Evolutionary conservation across 1,284 basidiomycete genomes (phyloP).

Genomic region (Cutaneotrichosporon daszewskae): DNA sequence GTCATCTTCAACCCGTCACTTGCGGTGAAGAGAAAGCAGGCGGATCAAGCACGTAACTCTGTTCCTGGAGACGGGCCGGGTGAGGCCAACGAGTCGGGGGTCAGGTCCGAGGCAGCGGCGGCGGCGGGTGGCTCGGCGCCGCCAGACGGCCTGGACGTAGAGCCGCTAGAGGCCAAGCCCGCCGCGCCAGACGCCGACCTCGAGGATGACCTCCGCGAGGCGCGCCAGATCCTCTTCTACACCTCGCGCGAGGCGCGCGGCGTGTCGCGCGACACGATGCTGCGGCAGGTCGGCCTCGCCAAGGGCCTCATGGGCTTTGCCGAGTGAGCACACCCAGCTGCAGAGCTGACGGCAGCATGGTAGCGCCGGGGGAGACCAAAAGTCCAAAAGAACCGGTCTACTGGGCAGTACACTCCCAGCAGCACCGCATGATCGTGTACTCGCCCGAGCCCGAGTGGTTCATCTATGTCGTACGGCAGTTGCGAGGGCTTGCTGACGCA

Average conservation of each 20-base stretch:
- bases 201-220: slow-evolving; percentile 40
- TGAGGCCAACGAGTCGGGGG: not conserved
- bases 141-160: too few relatives aligned
- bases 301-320: slow-evolving; percentile 43
- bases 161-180: too few relatives aligned
- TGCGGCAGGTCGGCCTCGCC: slow-evolving; percentile 40
- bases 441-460: slow-evolving; percentile 33
- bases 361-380: slow-evolving; percentile 1
- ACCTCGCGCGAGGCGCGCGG: slow-evolving; percentile 30
- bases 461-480: slow-evolving; percentile 28
- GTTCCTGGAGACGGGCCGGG: not conserved
- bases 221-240: slow-evolving; percentile 43
- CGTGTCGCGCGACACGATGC: slow-evolving; percentile 39
- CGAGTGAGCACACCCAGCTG: slow-evolving; percentile 12
- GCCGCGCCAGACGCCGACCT: slow-evolving; percentile 25
- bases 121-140: not conserved
- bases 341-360: slow-evolving; percentile 22
- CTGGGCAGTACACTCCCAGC: slow-evolving; percentile 32
- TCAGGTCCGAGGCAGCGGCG: too few relatives aligned
- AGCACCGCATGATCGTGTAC: slow-evolving; percentile 31
- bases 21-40: not conserved
- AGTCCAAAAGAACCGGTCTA: slow-evolving; percentile 6
- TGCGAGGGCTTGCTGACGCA: slow-evolving; percentile 5
- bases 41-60: not conserved
- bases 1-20: slow-evolving; percentile 42